Conservation (phyloP, 2,329 filamentous ascomycete species). For the Penicillium olsonii region DNA sequence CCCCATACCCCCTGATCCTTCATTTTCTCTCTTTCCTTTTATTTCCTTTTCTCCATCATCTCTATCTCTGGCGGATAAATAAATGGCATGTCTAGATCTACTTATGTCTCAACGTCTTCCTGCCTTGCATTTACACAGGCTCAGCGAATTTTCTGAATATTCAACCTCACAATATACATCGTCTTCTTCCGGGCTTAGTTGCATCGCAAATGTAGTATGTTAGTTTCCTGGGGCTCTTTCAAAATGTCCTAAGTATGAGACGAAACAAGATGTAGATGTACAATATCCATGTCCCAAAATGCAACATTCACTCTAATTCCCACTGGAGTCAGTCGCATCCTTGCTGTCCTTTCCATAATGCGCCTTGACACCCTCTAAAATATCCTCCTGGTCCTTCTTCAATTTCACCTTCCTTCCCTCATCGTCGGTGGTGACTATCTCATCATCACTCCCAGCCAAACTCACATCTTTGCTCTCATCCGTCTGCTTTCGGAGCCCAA, state of each 20-base stretch:
- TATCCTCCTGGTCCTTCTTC: slow-evolving; percentile 33
- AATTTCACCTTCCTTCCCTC: slow-evolving; percentile 24
- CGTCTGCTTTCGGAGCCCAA: slow-evolving; percentile 68
- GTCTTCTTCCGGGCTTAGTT: neutral
- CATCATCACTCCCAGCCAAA: slow-evolving; percentile 67
- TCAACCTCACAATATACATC: neutral
- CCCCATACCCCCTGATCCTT: neutral
- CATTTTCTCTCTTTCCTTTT: neutral
- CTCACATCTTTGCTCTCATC: slow-evolving; percentile 68
- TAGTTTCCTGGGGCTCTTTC: neutral
- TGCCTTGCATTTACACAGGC: neutral
- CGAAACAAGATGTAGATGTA: too few relatives aligned
- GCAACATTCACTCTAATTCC: neutral
- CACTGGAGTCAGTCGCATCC: neutral
- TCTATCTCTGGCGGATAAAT: neutral
- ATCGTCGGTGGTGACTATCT: slow-evolving; percentile 28
- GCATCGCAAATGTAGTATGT: neutral
- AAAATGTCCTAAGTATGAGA: too few relatives aligned
- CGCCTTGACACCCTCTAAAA: slow-evolving; percentile 42
- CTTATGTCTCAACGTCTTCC: neutral
- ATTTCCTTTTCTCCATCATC: neutral
- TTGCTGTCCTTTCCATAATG: slow-evolving; percentile 29
- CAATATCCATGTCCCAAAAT: neutral
- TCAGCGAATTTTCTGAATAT: neutral
- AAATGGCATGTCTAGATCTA: neutral